A percentile compares a stretch with the other conserved stretches of the same genome.
These are phyloP conservation scores for Cardamine chenopodiifolia DNA, from an alignment of 345 rosid genomes.

Conservation along the genomic window DNA sequence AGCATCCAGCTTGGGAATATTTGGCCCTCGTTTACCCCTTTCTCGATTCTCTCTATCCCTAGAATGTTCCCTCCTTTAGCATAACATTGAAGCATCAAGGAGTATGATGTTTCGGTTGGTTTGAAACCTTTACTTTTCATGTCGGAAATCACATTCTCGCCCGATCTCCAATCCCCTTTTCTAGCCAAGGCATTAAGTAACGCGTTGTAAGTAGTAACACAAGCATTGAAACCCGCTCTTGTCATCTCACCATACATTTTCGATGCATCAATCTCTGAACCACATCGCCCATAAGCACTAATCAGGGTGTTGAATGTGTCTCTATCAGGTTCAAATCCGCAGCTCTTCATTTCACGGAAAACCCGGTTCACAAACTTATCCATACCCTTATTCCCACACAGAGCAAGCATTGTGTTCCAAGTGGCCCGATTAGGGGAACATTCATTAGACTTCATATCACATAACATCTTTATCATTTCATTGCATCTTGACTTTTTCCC, in stretches of 20 bases:
- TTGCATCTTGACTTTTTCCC: constrained; percentile 68
- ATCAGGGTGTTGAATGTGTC: constrained; percentile 90
- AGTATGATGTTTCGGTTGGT: constrained; percentile 79
- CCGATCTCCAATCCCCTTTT: constrained; percentile 77
- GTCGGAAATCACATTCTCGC: constrained; percentile 69
- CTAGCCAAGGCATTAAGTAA: constrained; percentile 83
- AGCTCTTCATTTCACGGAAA: constrained; percentile 80
- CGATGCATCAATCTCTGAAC: constrained; percentile 66
- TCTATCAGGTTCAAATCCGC: constrained; percentile 87
- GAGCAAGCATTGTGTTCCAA: constrained; percentile 89
- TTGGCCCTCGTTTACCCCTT: constrained; percentile 59
- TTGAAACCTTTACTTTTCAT: constrained; percentile 79
- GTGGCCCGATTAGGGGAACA: constrained; percentile 85
- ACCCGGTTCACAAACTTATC: constrained; percentile 64
- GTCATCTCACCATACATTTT: constrained; percentile 78
- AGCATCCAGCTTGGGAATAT: constrained; percentile 95
- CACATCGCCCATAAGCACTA: constrained; percentile 79
- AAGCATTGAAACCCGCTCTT: constrained; percentile 75
- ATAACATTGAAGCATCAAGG: constrained; percentile 70
- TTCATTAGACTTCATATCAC: constrained; percentile 78
- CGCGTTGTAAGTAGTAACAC: constrained; percentile 80
- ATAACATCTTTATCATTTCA: constrained; percentile 73
- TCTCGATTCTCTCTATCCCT: constrained; percentile 74
- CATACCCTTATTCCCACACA: constrained; percentile 76
- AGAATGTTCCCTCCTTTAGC: constrained; percentile 70